phyloP scores from a whole-genome alignment of 2,329 filamentous ascomycete genomes.

The Penicillium sp. region DNA sequence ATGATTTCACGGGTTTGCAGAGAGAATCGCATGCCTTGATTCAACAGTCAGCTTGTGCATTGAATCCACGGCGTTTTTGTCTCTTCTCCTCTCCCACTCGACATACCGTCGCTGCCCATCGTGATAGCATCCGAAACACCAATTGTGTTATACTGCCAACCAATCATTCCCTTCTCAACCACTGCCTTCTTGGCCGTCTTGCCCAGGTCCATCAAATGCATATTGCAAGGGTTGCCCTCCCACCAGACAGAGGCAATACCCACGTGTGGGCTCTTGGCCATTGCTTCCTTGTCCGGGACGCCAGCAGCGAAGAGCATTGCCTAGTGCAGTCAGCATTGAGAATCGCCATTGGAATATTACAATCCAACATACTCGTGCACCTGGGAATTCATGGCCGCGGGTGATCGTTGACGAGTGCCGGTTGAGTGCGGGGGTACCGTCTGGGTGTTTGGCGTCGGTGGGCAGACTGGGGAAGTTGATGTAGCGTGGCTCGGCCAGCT shows the following conservation, averaged over 20 bases:
- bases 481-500: constrained; percentile 57
- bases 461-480: constrained; percentile 64
- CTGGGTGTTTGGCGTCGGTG: constrained; percentile 55
- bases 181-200: constrained; percentile 85
- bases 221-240: constrained; percentile 95
- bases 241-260: constrained; percentile 94
- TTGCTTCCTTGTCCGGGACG: constrained; percentile 78
- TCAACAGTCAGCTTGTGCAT: not conserved
- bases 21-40: constrained; percentile 86
- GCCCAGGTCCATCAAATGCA: constrained; percentile 79
- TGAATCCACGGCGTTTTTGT: constrained; percentile 1
- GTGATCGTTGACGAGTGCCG: constrained; percentile 85
- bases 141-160: constrained; percentile 92
- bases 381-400: constrained; percentile 85
- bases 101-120: constrained; percentile 85
- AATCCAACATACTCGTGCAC: constrained; percentile 71
- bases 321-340: constrained; percentile 49
- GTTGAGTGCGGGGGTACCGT: constrained; percentile 74
- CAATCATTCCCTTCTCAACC: constrained; percentile 83
- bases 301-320: constrained; percentile 96
- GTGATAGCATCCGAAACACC: constrained; percentile 92
- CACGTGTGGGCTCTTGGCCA: constrained; percentile 90
- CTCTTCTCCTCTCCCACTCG: not conserved
- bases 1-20: constrained; percentile 91
- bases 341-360: constrained; percentile 1